A percentile compares a stretch with the other conserved stretches of the same genome.
These are phyloP conservation scores for Claviceps sp. DNA, from an alignment of 2,329 filamentous ascomycete species.

Conservation along the genomic window DNA sequence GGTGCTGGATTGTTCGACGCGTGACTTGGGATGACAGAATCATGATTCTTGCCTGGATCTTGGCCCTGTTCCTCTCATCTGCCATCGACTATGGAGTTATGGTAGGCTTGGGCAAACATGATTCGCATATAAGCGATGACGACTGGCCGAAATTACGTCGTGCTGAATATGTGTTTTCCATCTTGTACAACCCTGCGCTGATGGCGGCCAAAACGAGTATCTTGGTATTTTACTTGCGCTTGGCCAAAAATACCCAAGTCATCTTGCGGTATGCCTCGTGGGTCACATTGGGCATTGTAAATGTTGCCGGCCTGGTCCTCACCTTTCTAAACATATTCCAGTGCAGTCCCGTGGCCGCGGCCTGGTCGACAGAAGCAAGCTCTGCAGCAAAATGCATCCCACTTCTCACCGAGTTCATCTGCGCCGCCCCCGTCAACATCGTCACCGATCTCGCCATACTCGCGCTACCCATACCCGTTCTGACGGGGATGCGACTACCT, in stretches of 20 bases:
- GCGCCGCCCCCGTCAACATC: slow-evolving; percentile 80
- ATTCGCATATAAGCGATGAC: slow-evolving; percentile 40
- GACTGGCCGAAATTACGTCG: slow-evolving; percentile 39
- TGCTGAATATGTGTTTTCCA: slow-evolving; percentile 51
- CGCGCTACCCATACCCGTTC: slow-evolving; percentile 73
- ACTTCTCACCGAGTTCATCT: slow-evolving; percentile 49
- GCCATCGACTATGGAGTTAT: slow-evolving; percentile 50
- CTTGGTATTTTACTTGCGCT: slow-evolving; percentile 73
- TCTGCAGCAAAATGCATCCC: slow-evolving; percentile 36
- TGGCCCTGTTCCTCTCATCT: slow-evolving; percentile 55
- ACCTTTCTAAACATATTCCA: slow-evolving; percentile 83
- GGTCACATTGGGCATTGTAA: slow-evolving; percentile 63
- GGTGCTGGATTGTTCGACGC: slow-evolving; percentile 58
- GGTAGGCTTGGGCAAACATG: slow-evolving; percentile 56
- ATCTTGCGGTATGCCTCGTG: slow-evolving; percentile 76
- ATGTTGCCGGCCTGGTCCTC: slow-evolving; percentile 61
- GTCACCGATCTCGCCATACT: slow-evolving; percentile 82
- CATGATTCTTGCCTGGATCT: slow-evolving; percentile 65
- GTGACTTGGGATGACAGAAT: slow-evolving; percentile 68
- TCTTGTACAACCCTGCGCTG: slow-evolving; percentile 68
- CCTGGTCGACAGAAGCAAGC: slow-evolving; percentile 36
- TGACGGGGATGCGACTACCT: slow-evolving; percentile 76
- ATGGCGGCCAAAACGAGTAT: slow-evolving; percentile 93
- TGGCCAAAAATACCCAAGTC: slow-evolving; percentile 64
- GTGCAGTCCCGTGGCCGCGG: slow-evolving; percentile 61